phyloP scores from a whole-genome alignment of 805 yeast species.

The Metschnikowia orientalis region DNA sequence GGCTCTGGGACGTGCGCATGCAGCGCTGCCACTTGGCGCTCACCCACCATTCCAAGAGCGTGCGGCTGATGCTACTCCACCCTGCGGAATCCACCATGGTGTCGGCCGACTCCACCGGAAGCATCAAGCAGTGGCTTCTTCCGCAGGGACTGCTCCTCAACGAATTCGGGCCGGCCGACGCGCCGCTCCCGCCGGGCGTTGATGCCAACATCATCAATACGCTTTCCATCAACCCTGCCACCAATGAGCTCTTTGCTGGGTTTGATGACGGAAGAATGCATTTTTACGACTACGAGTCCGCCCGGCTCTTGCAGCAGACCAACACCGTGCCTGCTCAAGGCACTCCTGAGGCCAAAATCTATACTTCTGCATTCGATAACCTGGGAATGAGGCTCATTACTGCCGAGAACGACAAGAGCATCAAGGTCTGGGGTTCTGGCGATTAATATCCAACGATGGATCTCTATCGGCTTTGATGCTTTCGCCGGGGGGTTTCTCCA shows the following conservation, averaged over 20 bases:
- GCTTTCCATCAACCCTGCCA: slow-evolving; percentile 57
- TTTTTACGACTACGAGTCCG: slow-evolving; percentile 74
- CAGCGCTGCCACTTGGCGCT: slow-evolving; percentile 67
- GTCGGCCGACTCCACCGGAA: slow-evolving; percentile 74
- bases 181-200: slow-evolving; percentile 22
- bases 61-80: slow-evolving; percentile 67
- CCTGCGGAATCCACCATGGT: slow-evolving; percentile 71
- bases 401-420: slow-evolving; percentile 86
- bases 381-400: slow-evolving; percentile 79
- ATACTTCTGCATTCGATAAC: slow-evolving; percentile 69
- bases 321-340: slow-evolving; percentile 63
- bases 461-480: no score
- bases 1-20: slow-evolving; percentile 87
- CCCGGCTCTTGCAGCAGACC: slow-evolving; percentile 54
- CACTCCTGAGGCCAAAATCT: slow-evolving; percentile 61
- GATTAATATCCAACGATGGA: no score
- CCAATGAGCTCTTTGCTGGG: slow-evolving; percentile 67
- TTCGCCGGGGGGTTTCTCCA: no score
- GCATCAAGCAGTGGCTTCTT: slow-evolving; percentile 72
- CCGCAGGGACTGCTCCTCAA: slow-evolving; percentile 68
- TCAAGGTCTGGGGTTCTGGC: slow-evolving; percentile 65
- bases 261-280: slow-evolving; percentile 77
- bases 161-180: slow-evolving; percentile 45
- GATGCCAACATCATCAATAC: slow-evolving; percentile 59
- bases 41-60: slow-evolving; percentile 81